Evolutionary conservation across 2,329 filamentous ascomycete genomes (phyloP), one percentile per base, ranked within the genome.

Genomic region (Dothistroma septosporum): DNA sequence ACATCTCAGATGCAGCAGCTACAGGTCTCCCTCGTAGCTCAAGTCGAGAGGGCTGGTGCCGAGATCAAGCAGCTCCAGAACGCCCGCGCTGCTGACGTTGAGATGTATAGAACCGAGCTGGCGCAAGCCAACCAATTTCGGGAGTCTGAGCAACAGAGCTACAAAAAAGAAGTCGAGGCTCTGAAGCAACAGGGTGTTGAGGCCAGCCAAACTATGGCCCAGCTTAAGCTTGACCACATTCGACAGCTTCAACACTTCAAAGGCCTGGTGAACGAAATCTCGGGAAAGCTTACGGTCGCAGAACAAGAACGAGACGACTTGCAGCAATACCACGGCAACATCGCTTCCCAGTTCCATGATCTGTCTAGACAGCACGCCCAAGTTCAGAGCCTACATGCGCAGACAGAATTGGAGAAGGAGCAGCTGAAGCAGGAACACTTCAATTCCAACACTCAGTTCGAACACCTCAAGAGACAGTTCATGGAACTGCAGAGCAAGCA

Each of bases 191-290:
- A 44, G 8, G 41, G 41, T 19, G 41, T 19, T 4, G 41, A 44
- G 41, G 16, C 41, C 6, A 44, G 16, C 41, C 41, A 44, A 44
- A 16, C 41, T 19, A 44, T 44, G 8, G 41, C 41, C n/a, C 41
- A 50, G 47, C 50, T 53, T 4, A 21, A 21, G 31, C 7, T 35
- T 31, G 24, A 53, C n/a, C 24, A 35, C 31, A 31, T 35, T 12
- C 16, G n/a, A 19, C 50, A 53, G 50, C 50, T 53, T 35, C 50
- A 53, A n/a, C 50, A 53, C 31, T 53, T 35, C 31, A 53, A 53
- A 12, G 24, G 31, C 50, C 19, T 53, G 50, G n/a, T 53, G 22
- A 35, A 22, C 24, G 50, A 53, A 12, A 53, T 35, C 6, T 53
- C 50, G 10, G 31, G 14, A 1, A 53, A 53, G 50, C 50, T 53